Conservation (phyloP, 176 grass and related monocot genomes). For the Melocanna baccifera region DNA sequence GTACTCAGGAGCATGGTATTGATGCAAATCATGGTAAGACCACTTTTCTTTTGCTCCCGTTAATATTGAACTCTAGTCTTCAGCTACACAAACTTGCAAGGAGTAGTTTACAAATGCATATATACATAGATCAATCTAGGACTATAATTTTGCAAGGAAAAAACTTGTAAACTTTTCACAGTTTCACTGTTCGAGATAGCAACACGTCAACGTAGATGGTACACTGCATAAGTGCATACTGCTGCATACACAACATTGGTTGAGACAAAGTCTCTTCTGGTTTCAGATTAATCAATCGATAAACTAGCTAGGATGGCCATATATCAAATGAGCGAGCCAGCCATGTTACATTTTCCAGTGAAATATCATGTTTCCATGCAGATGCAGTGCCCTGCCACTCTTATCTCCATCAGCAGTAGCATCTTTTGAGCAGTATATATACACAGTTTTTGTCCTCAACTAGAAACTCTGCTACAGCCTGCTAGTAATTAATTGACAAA, state of each 20-base stretch:
- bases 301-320: constrained; percentile 9
- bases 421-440: constrained; percentile 77
- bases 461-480: constrained; percentile 53
- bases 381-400: constrained; percentile 44
- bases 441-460: constrained; percentile 68
- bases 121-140: not conserved
- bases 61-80: not conserved
- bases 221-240: constrained; percentile 12
- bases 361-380: constrained; percentile 52
- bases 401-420: constrained; percentile 48
- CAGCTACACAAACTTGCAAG: not conserved
- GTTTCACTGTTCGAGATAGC: constrained; percentile 19
- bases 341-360: constrained; percentile 49
- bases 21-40: constrained; percentile 48
- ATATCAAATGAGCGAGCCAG: constrained; percentile 19
- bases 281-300: constrained; percentile 25
- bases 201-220: constrained; percentile 24
- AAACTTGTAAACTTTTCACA: not conserved
- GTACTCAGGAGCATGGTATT: constrained; percentile 43
- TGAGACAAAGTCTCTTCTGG: constrained; percentile 42
- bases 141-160: not conserved
- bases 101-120: not conserved
- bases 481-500: constrained; percentile 55
- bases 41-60: constrained; percentile 14
- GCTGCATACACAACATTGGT: constrained; percentile 29